Conservation (phyloP, 345 rosid genomes). For the Murraya paniculata region DNA sequence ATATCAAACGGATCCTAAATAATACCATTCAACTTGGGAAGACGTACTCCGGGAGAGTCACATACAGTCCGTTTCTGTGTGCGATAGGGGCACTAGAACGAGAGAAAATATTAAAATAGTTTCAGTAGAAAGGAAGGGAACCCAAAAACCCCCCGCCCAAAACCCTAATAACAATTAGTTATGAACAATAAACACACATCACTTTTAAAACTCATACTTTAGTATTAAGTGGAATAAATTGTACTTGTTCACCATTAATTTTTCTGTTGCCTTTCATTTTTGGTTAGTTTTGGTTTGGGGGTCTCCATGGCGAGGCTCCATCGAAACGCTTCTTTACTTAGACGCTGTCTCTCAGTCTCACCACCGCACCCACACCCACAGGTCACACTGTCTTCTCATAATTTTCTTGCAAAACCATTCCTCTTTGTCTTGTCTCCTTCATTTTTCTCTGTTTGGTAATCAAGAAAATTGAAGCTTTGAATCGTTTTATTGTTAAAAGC, state of each 20-base stretch:
- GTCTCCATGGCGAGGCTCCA: constrained; percentile 57
- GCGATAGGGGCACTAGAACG: no score
- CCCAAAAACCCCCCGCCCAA: neutral
- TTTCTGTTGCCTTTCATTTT: constrained; percentile 11
- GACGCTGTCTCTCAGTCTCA: constrained; percentile 26
- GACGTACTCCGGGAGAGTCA: no score
- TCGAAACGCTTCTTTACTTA: constrained; percentile 43
- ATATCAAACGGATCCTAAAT: no score
- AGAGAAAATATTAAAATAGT: neutral
- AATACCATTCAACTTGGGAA: no score
- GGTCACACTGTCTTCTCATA: constrained; percentile 24
- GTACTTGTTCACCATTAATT: neutral
- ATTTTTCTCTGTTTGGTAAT: neutral
- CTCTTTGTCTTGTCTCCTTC: neutral
- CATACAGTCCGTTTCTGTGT: no score
- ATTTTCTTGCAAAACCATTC: neutral
- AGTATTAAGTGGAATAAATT: neutral
- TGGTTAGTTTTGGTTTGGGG: neutral
- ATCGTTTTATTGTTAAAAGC: neutral
- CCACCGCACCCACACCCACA: constrained; percentile 13
- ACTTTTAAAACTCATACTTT: neutral
- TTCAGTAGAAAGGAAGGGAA: neutral
- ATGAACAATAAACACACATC: neutral
- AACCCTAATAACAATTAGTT: neutral
- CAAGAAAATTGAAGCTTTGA: neutral